These are phyloP conservation scores for Beta vulgaris DNA, from an alignment of 148 eudicot genomes.

Conservation along the genomic window DNA sequence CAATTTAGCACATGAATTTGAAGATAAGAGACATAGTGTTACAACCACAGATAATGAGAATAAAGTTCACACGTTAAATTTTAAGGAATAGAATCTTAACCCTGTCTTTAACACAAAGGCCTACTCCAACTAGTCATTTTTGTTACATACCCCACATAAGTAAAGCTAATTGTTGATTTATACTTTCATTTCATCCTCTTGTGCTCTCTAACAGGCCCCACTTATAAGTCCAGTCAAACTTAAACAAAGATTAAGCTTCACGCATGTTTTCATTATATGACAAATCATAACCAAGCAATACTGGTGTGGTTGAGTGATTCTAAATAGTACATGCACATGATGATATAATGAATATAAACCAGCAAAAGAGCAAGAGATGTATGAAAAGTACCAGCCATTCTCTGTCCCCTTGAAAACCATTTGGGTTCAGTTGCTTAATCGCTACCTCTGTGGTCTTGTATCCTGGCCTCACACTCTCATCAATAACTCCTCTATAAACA, in stretches of 20 bases:
- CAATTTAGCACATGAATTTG: neutral
- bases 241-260: neutral
- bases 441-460: conserved; percentile 68
- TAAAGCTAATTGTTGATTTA: neutral
- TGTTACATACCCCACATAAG: neutral
- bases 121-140: too few species aligned
- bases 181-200: neutral
- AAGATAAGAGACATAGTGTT: neutral
- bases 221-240: neutral
- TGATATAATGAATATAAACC: conserved; percentile 5
- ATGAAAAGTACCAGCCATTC: conserved; percentile 83
- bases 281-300: neutral
- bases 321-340: neutral
- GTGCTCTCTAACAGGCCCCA: neutral
- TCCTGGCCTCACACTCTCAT: conserved; percentile 72
- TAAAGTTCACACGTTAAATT: neutral
- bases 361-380: conserved; percentile 6
- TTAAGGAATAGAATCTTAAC: neutral
- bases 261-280: neutral
- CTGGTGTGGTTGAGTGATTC: neutral
- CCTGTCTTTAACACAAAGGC: too few species aligned
- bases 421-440: conserved; percentile 81
- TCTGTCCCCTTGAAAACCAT: conserved; percentile 83
- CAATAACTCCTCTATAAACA: conserved; percentile 75
- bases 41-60: neutral